Conservation (phyloP, 2,329 filamentous ascomycete species). For the Claviceps sp. region DNA sequence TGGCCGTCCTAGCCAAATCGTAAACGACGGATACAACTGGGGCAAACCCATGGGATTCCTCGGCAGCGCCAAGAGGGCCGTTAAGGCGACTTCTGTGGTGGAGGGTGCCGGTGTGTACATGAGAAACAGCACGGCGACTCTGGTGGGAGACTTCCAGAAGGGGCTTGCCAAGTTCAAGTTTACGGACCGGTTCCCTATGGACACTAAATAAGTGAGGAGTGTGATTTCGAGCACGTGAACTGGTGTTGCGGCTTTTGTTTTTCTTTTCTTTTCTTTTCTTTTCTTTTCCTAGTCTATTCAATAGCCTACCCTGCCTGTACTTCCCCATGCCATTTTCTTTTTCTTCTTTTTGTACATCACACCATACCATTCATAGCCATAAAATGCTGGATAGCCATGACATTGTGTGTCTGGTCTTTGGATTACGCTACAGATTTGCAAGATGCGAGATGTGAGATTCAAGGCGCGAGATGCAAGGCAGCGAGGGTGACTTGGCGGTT, state of each 20-base stretch:
- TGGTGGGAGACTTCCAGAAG: constrained; percentile 36
- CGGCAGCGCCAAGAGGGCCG: constrained; percentile 27
- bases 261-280: not conserved
- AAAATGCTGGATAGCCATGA: no score
- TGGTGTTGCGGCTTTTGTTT: constrained; percentile 5
- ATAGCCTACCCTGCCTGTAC: not conserved
- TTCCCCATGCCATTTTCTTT: not conserved
- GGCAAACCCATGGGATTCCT: constrained; percentile 56
- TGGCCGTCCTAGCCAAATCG: constrained; percentile 49
- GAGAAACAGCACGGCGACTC: constrained; percentile 17
- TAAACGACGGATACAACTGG: constrained; percentile 50
- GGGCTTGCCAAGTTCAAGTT: constrained; percentile 55
- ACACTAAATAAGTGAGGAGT: constrained; percentile 16
- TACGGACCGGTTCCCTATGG: constrained; percentile 47
- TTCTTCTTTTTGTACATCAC: not conserved
- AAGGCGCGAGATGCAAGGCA: no score
- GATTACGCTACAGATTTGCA: no score
- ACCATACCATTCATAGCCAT: no score
- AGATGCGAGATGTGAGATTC: no score
- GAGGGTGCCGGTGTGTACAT: constrained; percentile 28
- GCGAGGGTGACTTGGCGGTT: no score
- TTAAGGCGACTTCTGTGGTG: constrained; percentile 31
- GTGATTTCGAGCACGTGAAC: not conserved
- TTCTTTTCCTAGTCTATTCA: not conserved
- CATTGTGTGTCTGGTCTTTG: no score